Evolutionary conservation across 441 rosid genomes (phyloP).

Genomic region (Syzygium syzygioides): DNA sequence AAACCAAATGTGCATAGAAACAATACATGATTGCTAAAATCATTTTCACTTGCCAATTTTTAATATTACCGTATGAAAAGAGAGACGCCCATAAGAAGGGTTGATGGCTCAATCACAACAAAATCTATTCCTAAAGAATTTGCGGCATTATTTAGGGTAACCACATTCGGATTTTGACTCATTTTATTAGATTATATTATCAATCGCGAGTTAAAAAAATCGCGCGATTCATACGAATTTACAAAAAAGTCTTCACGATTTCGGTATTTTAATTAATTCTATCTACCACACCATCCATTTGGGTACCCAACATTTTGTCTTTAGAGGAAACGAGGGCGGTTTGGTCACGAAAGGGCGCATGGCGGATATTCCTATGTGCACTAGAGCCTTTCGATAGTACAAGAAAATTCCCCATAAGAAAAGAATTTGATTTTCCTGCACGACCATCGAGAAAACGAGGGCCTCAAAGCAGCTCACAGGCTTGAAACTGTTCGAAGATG

Average conservation of each 20-base stretch:
- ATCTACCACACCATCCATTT: neutral
- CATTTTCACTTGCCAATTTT: neutral
- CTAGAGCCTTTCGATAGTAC: neutral
- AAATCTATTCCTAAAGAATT: neutral
- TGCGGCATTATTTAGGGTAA: neutral
- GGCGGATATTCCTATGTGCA: neutral
- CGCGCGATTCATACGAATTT: rapidly evolving
- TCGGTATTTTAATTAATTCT: neutral
- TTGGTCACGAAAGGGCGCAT: neutral
- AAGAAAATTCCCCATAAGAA: neutral
- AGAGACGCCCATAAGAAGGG: neutral
- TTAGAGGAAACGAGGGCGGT: neutral
- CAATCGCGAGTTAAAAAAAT: neutral
- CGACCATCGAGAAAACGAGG: conserved; percentile 10
- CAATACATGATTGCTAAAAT: neutral
- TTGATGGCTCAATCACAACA: no score
- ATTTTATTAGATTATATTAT: neutral
- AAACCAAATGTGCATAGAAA: neutral
- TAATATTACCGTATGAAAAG: neutral
- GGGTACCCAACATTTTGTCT: neutral
- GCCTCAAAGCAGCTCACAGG: conserved; percentile 19
- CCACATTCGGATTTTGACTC: neutral
- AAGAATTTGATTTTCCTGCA: neutral
- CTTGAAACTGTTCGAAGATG: conserved; percentile 7
- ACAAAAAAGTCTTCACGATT: neutral